Base-by-base conservation (phyloP, 495 filamentous ascomycete genomes). In the Trichoderma parareesei region DNA sequence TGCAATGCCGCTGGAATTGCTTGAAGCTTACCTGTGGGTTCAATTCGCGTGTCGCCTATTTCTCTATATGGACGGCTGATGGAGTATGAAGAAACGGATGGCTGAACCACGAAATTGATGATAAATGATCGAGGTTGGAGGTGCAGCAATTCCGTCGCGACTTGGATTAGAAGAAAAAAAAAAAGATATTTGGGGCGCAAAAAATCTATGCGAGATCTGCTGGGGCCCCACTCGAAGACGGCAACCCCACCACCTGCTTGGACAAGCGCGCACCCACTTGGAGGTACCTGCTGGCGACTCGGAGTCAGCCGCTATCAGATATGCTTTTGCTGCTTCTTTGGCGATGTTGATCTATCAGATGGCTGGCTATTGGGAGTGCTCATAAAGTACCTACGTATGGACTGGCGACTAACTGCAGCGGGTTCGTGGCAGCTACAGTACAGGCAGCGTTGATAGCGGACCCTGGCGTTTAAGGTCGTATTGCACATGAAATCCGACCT, bases 131-230 rank as follows among this genome's bases (percentile, higher is more conserved):
- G 27, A 57, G 53, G 33, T 57, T 57, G 53, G 53, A 57, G 53
- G 18, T 20, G 48, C 53, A 57, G 53, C 33, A 14, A 57, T 57
- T 37, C 53, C 33, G 53, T 37, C 53, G 53, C 53, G 53, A 37
- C 44, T 27, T 27, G 27, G 27, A 27, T 27, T 27, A 27, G 27
- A 9, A n/a, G 42, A 44, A 46, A 46, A 20, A 49, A 49, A 49
- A 49, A 49, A 49, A 49, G 46, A 18, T 49, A 49, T 49, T 49
- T 49, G 46, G 46, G 46, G 46, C 27, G 20, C 53, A 57, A 57
- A 57, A 57, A 57, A 57, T 48, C 44, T 57, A 57, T 57, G 53
- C 53, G 53, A 33, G 53, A 57, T 37, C 53, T 57, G 53, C 20
- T 33, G 33, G 20, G 13, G 53, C 53, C 8, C 53, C 53, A 57